Conservation (phyloP, 139 green algal genomes). For the Picochlorum sp. region DNA sequence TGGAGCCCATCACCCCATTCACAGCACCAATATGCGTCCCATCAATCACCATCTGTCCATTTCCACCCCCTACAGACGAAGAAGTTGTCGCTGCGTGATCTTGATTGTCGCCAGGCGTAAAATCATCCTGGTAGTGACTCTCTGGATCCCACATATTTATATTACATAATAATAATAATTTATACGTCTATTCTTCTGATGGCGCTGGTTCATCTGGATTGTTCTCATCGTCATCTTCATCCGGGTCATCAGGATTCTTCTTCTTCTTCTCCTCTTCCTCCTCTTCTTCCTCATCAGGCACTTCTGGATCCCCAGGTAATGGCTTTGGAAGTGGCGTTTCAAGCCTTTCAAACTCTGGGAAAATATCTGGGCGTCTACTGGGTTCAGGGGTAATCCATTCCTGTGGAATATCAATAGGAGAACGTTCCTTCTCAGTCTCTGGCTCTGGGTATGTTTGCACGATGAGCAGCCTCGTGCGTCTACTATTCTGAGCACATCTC, state of each 20-base stretch:
- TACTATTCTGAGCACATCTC: neutral
- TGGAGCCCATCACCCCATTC: too few species aligned
- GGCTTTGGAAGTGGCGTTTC: constrained; percentile 59
- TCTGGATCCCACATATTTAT: neutral
- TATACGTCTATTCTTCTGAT: constrained; percentile 23
- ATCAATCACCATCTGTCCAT: too few species aligned
- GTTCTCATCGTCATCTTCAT: constrained; percentile 48
- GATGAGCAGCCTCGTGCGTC: constrained; percentile 7
- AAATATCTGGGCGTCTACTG: constrained; percentile 77
- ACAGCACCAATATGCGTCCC: too few species aligned
- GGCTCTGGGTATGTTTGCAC: constrained; percentile 50
- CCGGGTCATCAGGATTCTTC: constrained; percentile 61
- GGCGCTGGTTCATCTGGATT: constrained; percentile 34
- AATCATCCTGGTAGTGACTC: too few species aligned
- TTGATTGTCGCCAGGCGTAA: too few species aligned
- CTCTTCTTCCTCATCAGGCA: constrained; percentile 81
- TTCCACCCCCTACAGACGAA: too few species aligned
- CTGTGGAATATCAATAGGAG: constrained; percentile 72
- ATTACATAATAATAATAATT: constrained; percentile 5
- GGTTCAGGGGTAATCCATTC: constrained; percentile 88
- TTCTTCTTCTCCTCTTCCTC: constrained; percentile 77
- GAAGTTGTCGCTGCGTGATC: too few species aligned
- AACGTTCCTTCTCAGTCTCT: constrained; percentile 81
- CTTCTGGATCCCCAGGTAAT: constrained; percentile 79
- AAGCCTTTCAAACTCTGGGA: constrained; percentile 90